Percentiles rank a stretch among this genome's conserved stretches.
Evolutionary conservation across 1,284 basidiomycete species (phyloP).

Genomic region (Puccinia polysora): DNA sequence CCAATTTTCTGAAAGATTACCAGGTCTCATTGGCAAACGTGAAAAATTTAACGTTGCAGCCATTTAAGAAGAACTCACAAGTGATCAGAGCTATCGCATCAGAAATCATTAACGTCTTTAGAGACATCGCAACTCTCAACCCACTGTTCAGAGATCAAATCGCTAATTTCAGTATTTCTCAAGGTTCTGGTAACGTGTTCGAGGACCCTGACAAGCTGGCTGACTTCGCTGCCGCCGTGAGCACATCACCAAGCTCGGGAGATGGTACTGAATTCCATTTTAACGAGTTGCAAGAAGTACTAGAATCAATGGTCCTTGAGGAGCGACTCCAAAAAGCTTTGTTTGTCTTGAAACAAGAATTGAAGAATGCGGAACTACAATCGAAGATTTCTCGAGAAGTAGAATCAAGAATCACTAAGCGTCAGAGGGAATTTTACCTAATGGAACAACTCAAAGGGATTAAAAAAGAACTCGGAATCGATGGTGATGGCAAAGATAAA

Average conservation of each 20-base stretch:
- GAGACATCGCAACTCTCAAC: constrained; percentile 95
- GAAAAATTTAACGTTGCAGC: constrained; percentile 69
- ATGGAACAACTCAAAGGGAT: constrained; percentile 99
- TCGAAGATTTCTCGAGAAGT: constrained; percentile 91
- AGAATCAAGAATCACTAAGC: constrained; percentile 91
- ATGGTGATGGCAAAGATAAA: constrained; percentile 95
- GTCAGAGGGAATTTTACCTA: constrained; percentile 94
- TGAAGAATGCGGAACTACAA: constrained; percentile 94
- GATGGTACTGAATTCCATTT: constrained; percentile 25
- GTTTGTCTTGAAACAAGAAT: constrained; percentile 91
- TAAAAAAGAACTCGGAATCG: constrained; percentile 97
- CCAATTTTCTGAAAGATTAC: constrained; percentile 84
- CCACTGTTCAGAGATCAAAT: constrained; percentile 98
- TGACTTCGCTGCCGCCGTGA: constrained; percentile 95
- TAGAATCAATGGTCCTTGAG: constrained; percentile 79
- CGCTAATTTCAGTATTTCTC: constrained; percentile 91
- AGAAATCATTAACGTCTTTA: constrained; percentile 95
- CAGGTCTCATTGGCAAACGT: constrained; percentile 86
- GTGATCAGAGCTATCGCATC: constrained; percentile 93
- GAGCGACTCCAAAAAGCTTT: constrained; percentile 86
- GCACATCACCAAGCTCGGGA: constrained; percentile 69
- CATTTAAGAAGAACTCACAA: constrained; percentile 88
- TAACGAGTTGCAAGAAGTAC: constrained; percentile 71
- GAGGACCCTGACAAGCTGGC: constrained; percentile 98
- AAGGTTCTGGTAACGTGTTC: constrained; percentile 93